Evolutionary conservation across 352 stramenopile species (phyloP).

Genomic region (Pythium brassicae): DNA sequence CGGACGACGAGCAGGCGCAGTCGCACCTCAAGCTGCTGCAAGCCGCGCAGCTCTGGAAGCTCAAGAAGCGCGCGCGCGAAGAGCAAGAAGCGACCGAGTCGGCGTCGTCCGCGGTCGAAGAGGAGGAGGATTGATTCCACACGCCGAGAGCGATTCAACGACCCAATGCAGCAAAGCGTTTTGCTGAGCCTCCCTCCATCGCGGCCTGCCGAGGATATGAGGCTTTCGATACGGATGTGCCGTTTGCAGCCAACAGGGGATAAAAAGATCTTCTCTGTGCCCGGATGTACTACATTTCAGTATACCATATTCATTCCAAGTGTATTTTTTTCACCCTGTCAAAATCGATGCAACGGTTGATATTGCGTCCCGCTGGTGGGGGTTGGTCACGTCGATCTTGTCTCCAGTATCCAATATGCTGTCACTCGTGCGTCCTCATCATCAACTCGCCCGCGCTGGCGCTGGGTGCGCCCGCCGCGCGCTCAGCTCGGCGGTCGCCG

Average conservation of each 20-base stretch:
- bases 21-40: slow-evolving; percentile 97
- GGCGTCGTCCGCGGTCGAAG: slow-evolving; percentile 1
- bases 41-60: slow-evolving; percentile 97
- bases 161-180: background rate
- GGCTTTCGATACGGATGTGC: no score
- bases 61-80: slow-evolving; percentile 68
- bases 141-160: no score
- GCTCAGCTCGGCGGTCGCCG: slow-evolving; percentile 8
- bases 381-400: no score
- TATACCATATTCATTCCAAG: no score
- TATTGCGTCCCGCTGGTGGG: no score
- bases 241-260: no score
- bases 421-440: background rate
- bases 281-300: no score
- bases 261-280: no score
- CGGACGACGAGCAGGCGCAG: slow-evolving; percentile 94
- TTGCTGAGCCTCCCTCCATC: no score
- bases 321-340: background rate
- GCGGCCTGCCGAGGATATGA: no score
- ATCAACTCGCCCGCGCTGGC: background rate
- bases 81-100: slow-evolving; percentile 19
- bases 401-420: slow-evolving; percentile 1
- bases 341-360: slow-evolving; percentile 6
- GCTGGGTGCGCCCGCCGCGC: background rate
- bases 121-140: background rate